Evolutionary conservation across 2,329 filamentous ascomycete genomes (phyloP).

Genomic region (Penicillium sp.): DNA sequence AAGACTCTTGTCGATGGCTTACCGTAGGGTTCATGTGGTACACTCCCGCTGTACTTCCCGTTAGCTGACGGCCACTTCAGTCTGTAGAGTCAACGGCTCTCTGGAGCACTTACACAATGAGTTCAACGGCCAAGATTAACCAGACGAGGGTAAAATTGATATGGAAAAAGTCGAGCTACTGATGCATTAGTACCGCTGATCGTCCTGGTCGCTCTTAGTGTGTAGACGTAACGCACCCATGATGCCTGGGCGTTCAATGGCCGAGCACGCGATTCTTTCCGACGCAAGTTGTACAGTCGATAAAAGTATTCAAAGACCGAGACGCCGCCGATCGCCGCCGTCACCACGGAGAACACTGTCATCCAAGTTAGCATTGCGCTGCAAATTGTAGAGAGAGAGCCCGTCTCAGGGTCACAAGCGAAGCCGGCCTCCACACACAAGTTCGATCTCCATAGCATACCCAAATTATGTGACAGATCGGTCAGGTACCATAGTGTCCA

Average conservation of each 20-base stretch:
- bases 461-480: conserved; percentile 40
- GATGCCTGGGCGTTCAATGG: conserved; percentile 39
- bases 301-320: conserved; percentile 42
- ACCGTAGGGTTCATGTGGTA: conserved; percentile 38
- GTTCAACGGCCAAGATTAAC: conserved; percentile 39
- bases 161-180: conserved; percentile 42
- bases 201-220: background rate
- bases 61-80: conserved; percentile 6
- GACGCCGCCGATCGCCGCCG: conserved; percentile 36
- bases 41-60: conserved; percentile 32
- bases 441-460: conserved; percentile 20
- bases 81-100: conserved; percentile 1
- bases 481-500: conserved; percentile 57
- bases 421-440: too few species aligned
- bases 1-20: conserved; percentile 8
- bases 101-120: conserved; percentile 33
- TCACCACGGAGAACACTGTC: conserved; percentile 40
- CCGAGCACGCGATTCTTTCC: conserved; percentile 32
- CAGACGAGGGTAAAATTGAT: conserved; percentile 43
- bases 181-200: conserved; percentile 2
- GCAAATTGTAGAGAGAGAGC: too few species aligned
- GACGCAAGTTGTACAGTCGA: conserved; percentile 36
- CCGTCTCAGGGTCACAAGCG: too few species aligned
- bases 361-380: conserved; percentile 2
- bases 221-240: conserved; percentile 30